phyloP scores from a whole-genome alignment of 345 rosid genomes.

The Rhodamnia argentea region DNA sequence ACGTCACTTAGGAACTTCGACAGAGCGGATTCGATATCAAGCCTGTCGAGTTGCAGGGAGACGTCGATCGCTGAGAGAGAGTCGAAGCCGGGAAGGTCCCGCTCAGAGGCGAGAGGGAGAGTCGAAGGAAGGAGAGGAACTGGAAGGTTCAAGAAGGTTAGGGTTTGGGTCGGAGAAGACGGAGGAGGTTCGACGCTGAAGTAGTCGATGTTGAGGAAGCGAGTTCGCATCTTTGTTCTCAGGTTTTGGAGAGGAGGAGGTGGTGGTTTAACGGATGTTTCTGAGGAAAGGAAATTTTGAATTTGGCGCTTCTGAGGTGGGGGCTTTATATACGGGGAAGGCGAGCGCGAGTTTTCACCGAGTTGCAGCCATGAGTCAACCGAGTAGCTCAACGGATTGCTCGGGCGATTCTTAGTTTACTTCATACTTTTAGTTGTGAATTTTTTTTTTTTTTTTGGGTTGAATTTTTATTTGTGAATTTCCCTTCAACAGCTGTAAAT shows the following conservation, averaged over 20 bases:
- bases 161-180: slow-evolving; percentile 27
- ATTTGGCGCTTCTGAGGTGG: background rate
- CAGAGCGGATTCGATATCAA: slow-evolving; percentile 43
- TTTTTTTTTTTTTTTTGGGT: no score
- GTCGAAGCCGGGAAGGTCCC: slow-evolving; percentile 18
- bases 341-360: background rate
- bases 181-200: slow-evolving; percentile 11
- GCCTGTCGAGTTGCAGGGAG: slow-evolving; percentile 17
- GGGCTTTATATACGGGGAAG: background rate
- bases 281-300: background rate
- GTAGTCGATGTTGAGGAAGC: slow-evolving; percentile 54
- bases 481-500: background rate
- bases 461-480: background rate
- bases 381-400: background rate
- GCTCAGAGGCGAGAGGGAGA: slow-evolving; percentile 6
- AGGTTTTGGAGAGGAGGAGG: background rate
- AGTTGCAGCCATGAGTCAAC: background rate
- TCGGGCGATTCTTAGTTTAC: background rate
- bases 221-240: slow-evolving; percentile 47
- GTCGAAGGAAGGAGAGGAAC: slow-evolving; percentile 29
- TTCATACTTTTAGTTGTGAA: background rate
- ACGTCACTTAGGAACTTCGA: slow-evolving; percentile 43
- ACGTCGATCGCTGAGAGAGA: slow-evolving; percentile 5
- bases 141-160: slow-evolving; percentile 54
- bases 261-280: background rate